These are phyloP conservation scores for Glomus cerebriforme DNA, from an alignment of 192 early-diverging fungal species.

Conservation along the genomic window DNA sequence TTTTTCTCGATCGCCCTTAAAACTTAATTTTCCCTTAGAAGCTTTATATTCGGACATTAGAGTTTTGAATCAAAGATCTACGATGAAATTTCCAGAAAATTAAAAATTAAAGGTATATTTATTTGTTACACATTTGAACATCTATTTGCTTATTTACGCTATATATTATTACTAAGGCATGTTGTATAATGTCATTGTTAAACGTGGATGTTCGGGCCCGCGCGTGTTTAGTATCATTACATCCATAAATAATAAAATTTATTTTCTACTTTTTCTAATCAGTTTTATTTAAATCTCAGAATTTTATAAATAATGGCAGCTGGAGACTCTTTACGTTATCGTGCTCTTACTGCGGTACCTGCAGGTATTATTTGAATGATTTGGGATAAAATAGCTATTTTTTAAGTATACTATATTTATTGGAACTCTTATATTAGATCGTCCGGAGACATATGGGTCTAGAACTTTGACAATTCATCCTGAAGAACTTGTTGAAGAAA, in stretches of 20 bases:
- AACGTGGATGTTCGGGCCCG: too few relatives aligned
- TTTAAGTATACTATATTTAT: background rate
- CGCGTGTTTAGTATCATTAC: too few relatives aligned
- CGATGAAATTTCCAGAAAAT: too few relatives aligned
- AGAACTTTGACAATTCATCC: conserved; percentile 35
- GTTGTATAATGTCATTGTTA: too few relatives aligned
- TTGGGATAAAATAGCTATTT: background rate
- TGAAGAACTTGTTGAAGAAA: conserved; percentile 11
- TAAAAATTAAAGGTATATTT: too few relatives aligned
- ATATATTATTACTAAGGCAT: too few relatives aligned
- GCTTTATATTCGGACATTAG: conserved; percentile 39
- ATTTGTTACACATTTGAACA: too few relatives aligned
- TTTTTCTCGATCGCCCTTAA: conserved; percentile 66
- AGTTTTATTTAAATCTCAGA: too few relatives aligned
- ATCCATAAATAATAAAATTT: too few relatives aligned
- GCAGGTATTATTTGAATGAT: background rate
- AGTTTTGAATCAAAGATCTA: too few relatives aligned
- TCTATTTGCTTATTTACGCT: too few relatives aligned
- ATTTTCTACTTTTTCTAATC: too few relatives aligned
- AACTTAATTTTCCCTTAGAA: conserved; percentile 54
- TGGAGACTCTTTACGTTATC: background rate
- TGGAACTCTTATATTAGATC: background rate
- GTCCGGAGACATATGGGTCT: conserved; percentile 32
- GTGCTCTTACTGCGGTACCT: background rate
- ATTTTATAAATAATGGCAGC: background rate